Base-by-base conservation (phyloP, 352 stramenopile genomes). In the Halophytophthora batemanensis region DNA sequence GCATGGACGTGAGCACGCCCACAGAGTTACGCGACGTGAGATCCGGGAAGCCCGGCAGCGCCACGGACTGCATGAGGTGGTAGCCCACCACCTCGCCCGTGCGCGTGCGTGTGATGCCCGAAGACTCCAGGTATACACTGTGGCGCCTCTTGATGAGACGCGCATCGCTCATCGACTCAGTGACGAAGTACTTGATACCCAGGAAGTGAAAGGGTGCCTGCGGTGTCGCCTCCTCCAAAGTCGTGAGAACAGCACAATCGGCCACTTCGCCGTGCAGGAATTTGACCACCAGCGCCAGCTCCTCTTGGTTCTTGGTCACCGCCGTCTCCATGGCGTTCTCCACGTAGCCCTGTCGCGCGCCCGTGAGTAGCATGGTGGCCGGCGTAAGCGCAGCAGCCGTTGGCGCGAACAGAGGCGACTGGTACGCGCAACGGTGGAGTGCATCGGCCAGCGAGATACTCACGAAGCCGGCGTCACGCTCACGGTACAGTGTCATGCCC, bases 11-110 rank as follows among this genome's bases (percentile, higher is more conserved):
- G 3, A 71, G 29, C 15, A 72, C 66, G 42, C 77, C 71, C 21
- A 86, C 64, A 29, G 71, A 86, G 61, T 88, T 82, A 49, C 66
- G 71, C 17, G 55, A 36, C 1, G 45, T 58, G n/a, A 86, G 56
- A 11, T 75, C 61, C 0, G 77, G 73, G 45, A 88, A 86, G n/a
- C 56, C 50, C 4, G 73, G 60, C 25, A 86, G 54, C 38, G 84
- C 73, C 12, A 89, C 69, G n/a, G 73, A 86, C 44, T 89, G 75
- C 65, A 84, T 77, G 47, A 89, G 57, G 56, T 87, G 64, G 57
- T 77, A 86, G n/a, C 78, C 78, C 12, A 89, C 38, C 23, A 54
- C 21, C n/a, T 89, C 73, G 6, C 73, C 74, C 14, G 34, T 58
- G n/a, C 49, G 56, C 2, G 53, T 75, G 11, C 31, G 52, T 0